Conservation (phyloP, 1,284 basidiomycete genomes). For the Spongispora temasekensis region DNA sequence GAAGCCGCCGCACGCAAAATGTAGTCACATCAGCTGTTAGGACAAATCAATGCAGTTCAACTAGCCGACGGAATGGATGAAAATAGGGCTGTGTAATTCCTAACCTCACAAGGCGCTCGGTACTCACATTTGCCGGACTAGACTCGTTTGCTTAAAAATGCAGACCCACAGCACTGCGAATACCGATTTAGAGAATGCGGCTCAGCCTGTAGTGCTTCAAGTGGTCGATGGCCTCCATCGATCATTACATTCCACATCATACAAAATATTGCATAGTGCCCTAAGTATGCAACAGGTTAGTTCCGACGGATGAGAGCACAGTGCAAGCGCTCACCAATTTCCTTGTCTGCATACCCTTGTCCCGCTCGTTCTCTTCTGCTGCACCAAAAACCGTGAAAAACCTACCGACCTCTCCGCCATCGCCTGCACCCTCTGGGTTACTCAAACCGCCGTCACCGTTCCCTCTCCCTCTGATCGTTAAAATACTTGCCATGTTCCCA, state of each 20-base stretch:
- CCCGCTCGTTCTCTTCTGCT: conserved; percentile 83
- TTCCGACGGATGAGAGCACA: background rate
- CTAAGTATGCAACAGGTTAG: conserved; percentile 14
- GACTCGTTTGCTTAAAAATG: background rate
- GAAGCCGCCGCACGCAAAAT: background rate
- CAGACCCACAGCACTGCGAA: background rate
- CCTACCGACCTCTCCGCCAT: conserved; percentile 24
- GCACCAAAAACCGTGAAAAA: conserved; percentile 82
- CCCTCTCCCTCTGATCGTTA: conserved; percentile 70
- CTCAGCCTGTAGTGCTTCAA: background rate
- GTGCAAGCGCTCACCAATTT: conserved; percentile 54
- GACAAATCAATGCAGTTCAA: too few species aligned
- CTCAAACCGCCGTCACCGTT: conserved; percentile 36
- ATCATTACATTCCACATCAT: conserved; percentile 22
- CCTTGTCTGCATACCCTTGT: conserved; percentile 66
- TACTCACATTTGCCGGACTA: too few species aligned
- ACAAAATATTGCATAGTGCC: conserved; percentile 37
- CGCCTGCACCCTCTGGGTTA: conserved; percentile 5
- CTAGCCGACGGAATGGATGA: background rate
- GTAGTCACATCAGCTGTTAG: too few species aligned
- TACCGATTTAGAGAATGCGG: too few species aligned
- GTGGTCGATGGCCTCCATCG: background rate
- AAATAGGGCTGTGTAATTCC: background rate
- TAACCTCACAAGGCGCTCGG: too few species aligned
- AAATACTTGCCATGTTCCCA: conserved; percentile 79